Percentiles rank a stretch among this genome's conserved stretches.
Conservation (phyloP, 2,329 filamentous ascomycete genomes). For the Penicillium brasilianum region DNA sequence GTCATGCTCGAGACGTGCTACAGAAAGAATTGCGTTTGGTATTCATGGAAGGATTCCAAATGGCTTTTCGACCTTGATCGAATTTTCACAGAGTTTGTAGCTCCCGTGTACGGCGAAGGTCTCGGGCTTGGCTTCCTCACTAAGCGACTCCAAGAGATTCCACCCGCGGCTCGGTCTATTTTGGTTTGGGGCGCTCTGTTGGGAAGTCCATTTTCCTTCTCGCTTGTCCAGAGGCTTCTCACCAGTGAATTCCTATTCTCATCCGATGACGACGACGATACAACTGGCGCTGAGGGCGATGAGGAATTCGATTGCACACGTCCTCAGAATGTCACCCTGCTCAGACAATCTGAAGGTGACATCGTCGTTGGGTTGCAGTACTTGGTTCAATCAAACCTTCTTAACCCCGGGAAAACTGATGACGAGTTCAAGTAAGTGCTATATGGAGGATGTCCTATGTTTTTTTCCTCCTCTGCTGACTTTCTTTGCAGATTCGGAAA, state of each 20-base stretch:
- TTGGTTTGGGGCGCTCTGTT: conserved; percentile 85
- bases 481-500: conserved; percentile 70
- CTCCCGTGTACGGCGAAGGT: conserved; percentile 76
- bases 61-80: conserved; percentile 88
- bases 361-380: conserved; percentile 76
- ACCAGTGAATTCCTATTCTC: conserved; percentile 72
- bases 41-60: conserved; percentile 78
- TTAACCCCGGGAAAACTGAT: conserved; percentile 81
- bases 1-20: conserved; percentile 90
- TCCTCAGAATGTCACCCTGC: conserved; percentile 51
- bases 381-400: conserved; percentile 77
- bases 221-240: conserved; percentile 76
- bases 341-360: conserved; percentile 68
- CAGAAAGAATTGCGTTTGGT: conserved; percentile 86
- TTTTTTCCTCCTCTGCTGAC: conserved; percentile 13
- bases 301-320: conserved; percentile 42
- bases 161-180: conserved; percentile 73
- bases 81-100: conserved; percentile 83
- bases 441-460: background rate
- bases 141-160: conserved; percentile 76
- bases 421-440: conserved; percentile 68
- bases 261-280: conserved; percentile 52
- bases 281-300: conserved; percentile 16
- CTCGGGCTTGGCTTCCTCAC: conserved; percentile 83
- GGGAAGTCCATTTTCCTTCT: conserved; percentile 83